Percentiles rank a stretch among this genome's conserved stretches.
phyloP scores from a whole-genome alignment of 139 green algal genomes.

The Micromonas commoda region DNA sequence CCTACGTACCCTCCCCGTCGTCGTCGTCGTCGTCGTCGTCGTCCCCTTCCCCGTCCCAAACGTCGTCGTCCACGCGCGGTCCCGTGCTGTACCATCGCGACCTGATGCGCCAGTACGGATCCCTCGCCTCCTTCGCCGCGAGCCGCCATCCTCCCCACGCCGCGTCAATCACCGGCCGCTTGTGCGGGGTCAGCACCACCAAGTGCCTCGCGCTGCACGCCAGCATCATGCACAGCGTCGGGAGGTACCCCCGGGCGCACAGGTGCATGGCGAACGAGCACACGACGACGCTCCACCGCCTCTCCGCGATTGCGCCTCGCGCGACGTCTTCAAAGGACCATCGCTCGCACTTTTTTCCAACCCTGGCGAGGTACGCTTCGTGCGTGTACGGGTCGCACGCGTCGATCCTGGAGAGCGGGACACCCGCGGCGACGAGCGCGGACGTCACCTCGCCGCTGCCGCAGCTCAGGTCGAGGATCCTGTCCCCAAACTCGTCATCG shows the following conservation, averaged over 20 bases:
- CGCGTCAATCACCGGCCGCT: background rate
- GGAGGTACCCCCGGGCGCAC: background rate
- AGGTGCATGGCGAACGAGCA: background rate
- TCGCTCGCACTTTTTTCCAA: background rate
- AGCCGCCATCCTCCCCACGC: background rate
- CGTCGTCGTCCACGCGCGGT: too few relatives aligned
- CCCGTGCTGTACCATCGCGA: too few relatives aligned
- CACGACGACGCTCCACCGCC: background rate
- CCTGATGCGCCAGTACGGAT: too few relatives aligned
- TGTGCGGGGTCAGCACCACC: constrained; percentile 3
- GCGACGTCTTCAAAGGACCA: constrained; percentile 1
- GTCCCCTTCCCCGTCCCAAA: background rate
- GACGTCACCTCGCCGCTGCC: background rate
- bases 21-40: constrained; percentile 16
- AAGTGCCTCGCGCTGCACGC: background rate
- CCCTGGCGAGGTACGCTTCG: background rate
- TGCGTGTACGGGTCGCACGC: constrained; percentile 6
- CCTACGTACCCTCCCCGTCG: background rate
- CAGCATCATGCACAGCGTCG: background rate
- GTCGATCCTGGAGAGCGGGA: background rate
- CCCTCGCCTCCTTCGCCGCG: background rate
- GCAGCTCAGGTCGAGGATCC: background rate
- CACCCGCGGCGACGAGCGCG: background rate
- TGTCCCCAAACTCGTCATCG: background rate
- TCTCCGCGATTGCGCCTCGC: background rate